Evolutionary conservation across 306 rosid species (phyloP).

Genomic region (Rubus parviflorus): DNA sequence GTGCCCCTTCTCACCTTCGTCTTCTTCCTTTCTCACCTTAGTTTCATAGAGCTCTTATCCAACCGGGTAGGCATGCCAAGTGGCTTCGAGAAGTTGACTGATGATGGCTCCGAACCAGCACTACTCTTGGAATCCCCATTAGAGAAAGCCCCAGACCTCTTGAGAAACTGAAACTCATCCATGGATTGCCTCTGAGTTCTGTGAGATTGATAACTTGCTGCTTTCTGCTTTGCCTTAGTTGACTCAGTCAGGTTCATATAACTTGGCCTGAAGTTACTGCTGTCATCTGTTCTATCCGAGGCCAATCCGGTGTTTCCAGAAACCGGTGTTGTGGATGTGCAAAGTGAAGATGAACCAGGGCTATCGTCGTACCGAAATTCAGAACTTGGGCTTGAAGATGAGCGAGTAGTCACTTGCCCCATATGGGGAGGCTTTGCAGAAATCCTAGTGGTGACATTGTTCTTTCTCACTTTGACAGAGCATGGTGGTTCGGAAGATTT

Average conservation of each 20-base stretch:
- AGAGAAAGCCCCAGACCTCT: slow-evolving; percentile 56
- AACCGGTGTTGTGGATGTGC: slow-evolving; percentile 78
- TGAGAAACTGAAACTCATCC: slow-evolving; percentile 88
- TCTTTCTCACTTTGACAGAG: slow-evolving; percentile 64
- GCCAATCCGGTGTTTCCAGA: slow-evolving; percentile 64
- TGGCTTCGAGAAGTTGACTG: slow-evolving; percentile 64
- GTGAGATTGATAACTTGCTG: slow-evolving; percentile 33
- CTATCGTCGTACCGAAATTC: slow-evolving; percentile 84
- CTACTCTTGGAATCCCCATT: slow-evolving; percentile 79
- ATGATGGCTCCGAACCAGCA: slow-evolving; percentile 63
- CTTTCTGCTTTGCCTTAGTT: slow-evolving; percentile 69
- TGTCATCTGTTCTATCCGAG: slow-evolving; percentile 71
- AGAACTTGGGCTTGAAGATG: slow-evolving; percentile 93
- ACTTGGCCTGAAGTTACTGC: slow-evolving; percentile 53
- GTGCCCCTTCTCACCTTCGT: slow-evolving; percentile 29
- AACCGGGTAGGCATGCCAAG: slow-evolving; percentile 47
- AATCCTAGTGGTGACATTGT: slow-evolving; percentile 82
- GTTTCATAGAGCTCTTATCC: slow-evolving; percentile 51
- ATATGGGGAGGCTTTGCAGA: slow-evolving; percentile 73
- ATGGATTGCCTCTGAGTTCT: slow-evolving; percentile 86
- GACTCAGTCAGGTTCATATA: slow-evolving; percentile 92
- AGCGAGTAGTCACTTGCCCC: slow-evolving; percentile 60
- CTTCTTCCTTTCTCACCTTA: slow-evolving; percentile 33
- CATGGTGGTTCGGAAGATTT: slow-evolving; percentile 49
- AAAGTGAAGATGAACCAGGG: slow-evolving; percentile 86